Conservation (phyloP, 768 basidiomycete genomes). For the Pluteus cervinus region DNA sequence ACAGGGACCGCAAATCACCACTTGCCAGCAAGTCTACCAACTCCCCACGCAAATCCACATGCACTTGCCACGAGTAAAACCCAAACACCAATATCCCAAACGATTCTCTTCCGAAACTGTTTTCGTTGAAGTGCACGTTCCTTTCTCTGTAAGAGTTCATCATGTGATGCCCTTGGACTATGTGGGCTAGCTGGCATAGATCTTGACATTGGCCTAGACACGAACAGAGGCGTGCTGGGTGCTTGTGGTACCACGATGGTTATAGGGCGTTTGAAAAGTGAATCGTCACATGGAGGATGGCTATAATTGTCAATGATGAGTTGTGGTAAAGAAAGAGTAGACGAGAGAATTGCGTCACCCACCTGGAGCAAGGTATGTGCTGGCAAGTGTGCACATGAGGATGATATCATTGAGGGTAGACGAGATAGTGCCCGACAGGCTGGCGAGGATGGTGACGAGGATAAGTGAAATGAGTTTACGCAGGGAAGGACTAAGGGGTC, state of each 20-base stretch:
- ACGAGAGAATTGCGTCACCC: constrained; percentile 8
- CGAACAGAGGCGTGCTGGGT: constrained; percentile 26
- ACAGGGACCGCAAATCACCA: no score
- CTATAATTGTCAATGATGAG: constrained; percentile 20
- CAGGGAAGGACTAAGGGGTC: constrained; percentile 33
- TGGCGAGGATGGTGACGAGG: constrained; percentile 36
- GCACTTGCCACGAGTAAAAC: no score
- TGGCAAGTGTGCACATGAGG: constrained; percentile 43
- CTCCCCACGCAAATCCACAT: no score
- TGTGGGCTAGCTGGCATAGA: constrained; percentile 13
- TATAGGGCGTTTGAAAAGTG: constrained; percentile 84
- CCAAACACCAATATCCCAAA: constrained; percentile 86
- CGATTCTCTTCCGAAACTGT: constrained; percentile 62
- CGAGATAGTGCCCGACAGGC: constrained; percentile 35
- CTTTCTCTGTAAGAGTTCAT: constrained; percentile 80
- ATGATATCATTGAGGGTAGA: constrained; percentile 39
- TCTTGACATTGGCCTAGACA: constrained; percentile 11
- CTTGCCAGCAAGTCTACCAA: no score
- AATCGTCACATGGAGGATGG: constrained; percentile 70
- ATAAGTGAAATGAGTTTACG: constrained; percentile 45
- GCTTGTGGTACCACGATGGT: constrained; percentile 66
- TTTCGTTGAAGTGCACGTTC: constrained; percentile 76
- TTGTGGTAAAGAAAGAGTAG: neutral
- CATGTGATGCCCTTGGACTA: constrained; percentile 28
- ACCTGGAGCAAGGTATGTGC: constrained; percentile 64